Evolutionary conservation across 345 rosid genomes (phyloP).

Genomic region (Corchorus capsularis): DNA sequence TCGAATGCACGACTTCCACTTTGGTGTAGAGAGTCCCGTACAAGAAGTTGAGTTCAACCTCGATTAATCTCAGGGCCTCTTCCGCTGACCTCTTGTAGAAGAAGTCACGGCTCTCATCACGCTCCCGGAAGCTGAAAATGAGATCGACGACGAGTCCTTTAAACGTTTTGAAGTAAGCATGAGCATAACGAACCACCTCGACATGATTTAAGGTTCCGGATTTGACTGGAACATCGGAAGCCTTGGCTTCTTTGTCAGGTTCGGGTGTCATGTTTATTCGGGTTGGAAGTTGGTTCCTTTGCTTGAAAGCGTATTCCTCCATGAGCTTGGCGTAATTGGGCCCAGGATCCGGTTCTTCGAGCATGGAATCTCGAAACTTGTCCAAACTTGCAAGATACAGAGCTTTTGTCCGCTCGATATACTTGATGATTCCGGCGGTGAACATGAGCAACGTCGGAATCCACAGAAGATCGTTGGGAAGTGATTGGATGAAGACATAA

Average conservation of each 20-base stretch:
- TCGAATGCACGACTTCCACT: slow-evolving; percentile 39
- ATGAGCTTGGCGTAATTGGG: slow-evolving; percentile 58
- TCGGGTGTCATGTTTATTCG: slow-evolving; percentile 36
- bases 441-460: slow-evolving; percentile 42
- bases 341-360: slow-evolving; percentile 52
- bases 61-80: slow-evolving; percentile 48
- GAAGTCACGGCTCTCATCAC: slow-evolving; percentile 45
- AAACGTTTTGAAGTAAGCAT: slow-evolving; percentile 36
- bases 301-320: slow-evolving; percentile 54
- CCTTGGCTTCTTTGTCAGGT: slow-evolving; percentile 38
- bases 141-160: slow-evolving; percentile 57
- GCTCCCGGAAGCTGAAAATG: slow-evolving; percentile 43
- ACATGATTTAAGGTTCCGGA: not conserved
- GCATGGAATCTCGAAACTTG: slow-evolving; percentile 51
- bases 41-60: slow-evolving; percentile 55
- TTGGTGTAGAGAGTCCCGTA: slow-evolving; percentile 61
- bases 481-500: slow-evolving; percentile 43
- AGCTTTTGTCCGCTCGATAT: slow-evolving; percentile 54
- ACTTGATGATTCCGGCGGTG: slow-evolving; percentile 46
- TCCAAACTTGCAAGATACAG: slow-evolving; percentile 54
- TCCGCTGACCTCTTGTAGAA: slow-evolving; percentile 18
- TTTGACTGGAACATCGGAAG: not conserved
- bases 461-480: slow-evolving; percentile 30
- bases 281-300: slow-evolving; percentile 39
- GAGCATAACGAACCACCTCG: slow-evolving; percentile 36